Evolutionary conservation across 2,329 filamentous ascomycete species (phyloP).

Genomic region (Curvularia lunata): DNA sequence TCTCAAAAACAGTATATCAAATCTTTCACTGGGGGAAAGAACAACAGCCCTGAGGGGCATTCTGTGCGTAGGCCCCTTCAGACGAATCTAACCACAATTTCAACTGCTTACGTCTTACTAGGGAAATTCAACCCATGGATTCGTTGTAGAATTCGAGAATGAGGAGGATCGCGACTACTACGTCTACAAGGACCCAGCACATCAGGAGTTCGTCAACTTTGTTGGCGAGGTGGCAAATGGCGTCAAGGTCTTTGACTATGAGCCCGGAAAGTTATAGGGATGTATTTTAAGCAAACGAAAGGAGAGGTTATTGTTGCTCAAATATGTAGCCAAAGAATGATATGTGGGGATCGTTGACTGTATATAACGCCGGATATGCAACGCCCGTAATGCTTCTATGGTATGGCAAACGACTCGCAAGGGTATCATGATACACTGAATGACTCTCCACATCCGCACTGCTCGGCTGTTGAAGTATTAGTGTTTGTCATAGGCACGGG

Average conservation of each 20-base stretch:
- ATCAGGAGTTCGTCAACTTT: conserved; percentile 65
- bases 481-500: conserved; percentile 4
- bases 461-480: conserved; percentile 71
- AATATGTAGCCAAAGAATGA: not conserved
- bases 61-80: conserved; percentile 44
- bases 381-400: conserved; percentile 37
- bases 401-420: conserved; percentile 17
- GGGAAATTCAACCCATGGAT: conserved; percentile 72
- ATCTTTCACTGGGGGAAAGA: conserved; percentile 63
- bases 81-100: not conserved
- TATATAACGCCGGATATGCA: conserved; percentile 14
- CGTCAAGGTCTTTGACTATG: conserved; percentile 67
- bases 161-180: conserved; percentile 73
- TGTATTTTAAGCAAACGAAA: not conserved
- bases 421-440: conserved; percentile 66
- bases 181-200: conserved; percentile 67
- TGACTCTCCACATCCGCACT: conserved; percentile 95
- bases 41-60: conserved; percentile 67
- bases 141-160: conserved; percentile 70
- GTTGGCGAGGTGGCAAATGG: conserved; percentile 58
- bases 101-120: conserved; percentile 11
- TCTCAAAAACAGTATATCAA: conserved; percentile 67
- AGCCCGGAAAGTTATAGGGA: conserved; percentile 57
- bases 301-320: not conserved
- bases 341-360: not conserved